phyloP scores from a whole-genome alignment of 2,329 filamentous ascomycete genomes.

The Bipolaris cookei region DNA sequence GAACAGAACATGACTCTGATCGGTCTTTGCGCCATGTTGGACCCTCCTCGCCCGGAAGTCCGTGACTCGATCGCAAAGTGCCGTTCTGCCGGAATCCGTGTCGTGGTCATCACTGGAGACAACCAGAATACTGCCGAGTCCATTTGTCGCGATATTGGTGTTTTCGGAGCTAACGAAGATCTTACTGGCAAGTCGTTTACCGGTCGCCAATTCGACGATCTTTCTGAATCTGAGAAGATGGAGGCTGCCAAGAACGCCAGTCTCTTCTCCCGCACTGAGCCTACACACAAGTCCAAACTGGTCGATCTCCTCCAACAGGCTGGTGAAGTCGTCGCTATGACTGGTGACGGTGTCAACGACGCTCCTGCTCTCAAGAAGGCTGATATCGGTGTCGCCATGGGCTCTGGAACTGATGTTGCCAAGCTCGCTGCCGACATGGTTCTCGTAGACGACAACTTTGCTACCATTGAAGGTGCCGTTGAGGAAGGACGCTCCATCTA shows the following conservation, averaged over 20 bases:
- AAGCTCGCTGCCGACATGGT: slow-evolving; percentile 99
- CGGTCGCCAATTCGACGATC: slow-evolving; percentile 88
- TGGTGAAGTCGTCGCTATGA: slow-evolving; percentile 98
- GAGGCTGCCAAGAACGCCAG: slow-evolving; percentile 84
- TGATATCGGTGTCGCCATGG: slow-evolving; percentile 99
- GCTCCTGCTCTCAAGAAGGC: slow-evolving; percentile 97
- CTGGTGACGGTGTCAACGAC: slow-evolving; percentile 97
- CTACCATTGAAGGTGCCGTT: slow-evolving; percentile 93
- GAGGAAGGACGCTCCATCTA: slow-evolving; percentile 98
- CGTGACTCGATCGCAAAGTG: slow-evolving; percentile 85
- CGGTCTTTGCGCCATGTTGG: slow-evolving; percentile 93
- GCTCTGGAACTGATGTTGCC: slow-evolving; percentile 94
- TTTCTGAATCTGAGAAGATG: slow-evolving; percentile 79
- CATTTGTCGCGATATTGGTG: slow-evolving; percentile 95
- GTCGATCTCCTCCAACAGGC: slow-evolving; percentile 93
- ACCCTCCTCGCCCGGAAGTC: slow-evolving; percentile 93
- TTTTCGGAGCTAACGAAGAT: slow-evolving; percentile 83
- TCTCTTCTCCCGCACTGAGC: slow-evolving; percentile 95
- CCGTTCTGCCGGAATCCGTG: slow-evolving; percentile 89
- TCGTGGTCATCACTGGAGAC: slow-evolving; percentile 97
- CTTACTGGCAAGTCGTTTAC: slow-evolving; percentile 92
- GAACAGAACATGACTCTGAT: slow-evolving; percentile 95
- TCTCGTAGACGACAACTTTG: slow-evolving; percentile 97
- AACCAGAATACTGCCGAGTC: slow-evolving; percentile 97
- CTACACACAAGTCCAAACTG: slow-evolving; percentile 94